Base-by-base conservation (phyloP, 129 eudicot species). In the Silybum marianum region DNA sequence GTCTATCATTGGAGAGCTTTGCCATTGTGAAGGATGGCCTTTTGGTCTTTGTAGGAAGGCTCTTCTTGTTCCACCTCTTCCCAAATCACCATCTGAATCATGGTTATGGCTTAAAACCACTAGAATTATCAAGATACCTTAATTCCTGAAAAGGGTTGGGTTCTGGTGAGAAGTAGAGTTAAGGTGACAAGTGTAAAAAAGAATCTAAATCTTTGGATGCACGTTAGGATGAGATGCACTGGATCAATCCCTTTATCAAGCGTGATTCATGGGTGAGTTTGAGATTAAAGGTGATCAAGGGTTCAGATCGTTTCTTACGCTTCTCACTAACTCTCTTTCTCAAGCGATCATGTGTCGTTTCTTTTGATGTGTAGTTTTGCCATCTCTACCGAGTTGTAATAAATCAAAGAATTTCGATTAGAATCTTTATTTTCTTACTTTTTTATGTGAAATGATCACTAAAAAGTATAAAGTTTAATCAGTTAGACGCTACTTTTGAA, bases 1-100 rank as follows among this genome's bases (percentile, higher is more conserved):
- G 16, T 87, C 90, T 2, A 78, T 95, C 40, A 83, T 95, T 38
- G 81, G 85, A 24, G 97, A 95, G 87, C 81, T 95, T 22, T 44
- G 90, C 67, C 93, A 88, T 51, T 89, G 91, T 80, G 88, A 92
- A 28, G 98, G 98, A 9, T 92, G 98, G 98, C 98, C 98, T 0
- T 94, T 94, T 80, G 98, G 98, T 23, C 86, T 94, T 6, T 87
- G 94, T 80, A 80, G 93, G 81, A 92, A 85, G 88, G 89, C 91
- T 8, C 80, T 94, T 66, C 82, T 95, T 81, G 95, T 91, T 79
- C 98, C 98, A 40, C 98, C 98, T 9, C 87, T 92, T 80, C 98
- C 94, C 7, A 92, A 92, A 76, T 90, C 97, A 23, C 97, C 98
- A 7, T 82, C 98, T 1, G 94, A 92, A 60, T 89, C 98, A 60